Percentiles rank a stretch among this genome's conserved stretches.
Conservation (phyloP, 805 yeast species). For the Kodamaea lidongshanica region DNA sequence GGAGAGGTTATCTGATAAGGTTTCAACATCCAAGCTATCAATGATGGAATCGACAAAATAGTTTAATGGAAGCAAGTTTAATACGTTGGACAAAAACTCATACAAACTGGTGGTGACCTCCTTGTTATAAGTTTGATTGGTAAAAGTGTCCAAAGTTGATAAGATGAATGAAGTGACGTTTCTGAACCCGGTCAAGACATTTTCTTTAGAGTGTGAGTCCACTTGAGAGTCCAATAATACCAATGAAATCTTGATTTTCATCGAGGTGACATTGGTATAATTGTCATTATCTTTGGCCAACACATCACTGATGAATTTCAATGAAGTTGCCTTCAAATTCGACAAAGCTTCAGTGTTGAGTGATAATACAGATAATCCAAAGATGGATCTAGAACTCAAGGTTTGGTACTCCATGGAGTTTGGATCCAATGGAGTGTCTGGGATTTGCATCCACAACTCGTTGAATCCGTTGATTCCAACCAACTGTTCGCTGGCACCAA, state of each 20-base stretch:
- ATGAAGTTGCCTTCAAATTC: constrained; percentile 43
- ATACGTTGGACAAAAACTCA: constrained; percentile 52
- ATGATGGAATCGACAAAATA: constrained; percentile 60
- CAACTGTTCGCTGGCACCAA: constrained; percentile 63
- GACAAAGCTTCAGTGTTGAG: constrained; percentile 44
- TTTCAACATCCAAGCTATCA: constrained; percentile 29
- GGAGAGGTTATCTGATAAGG: constrained; percentile 33
- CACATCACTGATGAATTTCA: constrained; percentile 52
- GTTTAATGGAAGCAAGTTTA: constrained; percentile 69
- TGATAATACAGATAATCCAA: constrained; percentile 55
- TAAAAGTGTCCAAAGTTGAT: constrained; percentile 31
- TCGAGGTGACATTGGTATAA: constrained; percentile 21
- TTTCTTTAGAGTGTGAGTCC: constrained; percentile 21
- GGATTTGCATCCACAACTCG: constrained; percentile 46
- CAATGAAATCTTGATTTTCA: constrained; percentile 48
- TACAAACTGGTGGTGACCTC: constrained; percentile 40
- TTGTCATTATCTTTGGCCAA: constrained; percentile 24
- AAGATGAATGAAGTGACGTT: constrained; percentile 30
- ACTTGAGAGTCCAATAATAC: constrained; percentile 40
- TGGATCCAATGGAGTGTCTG: constrained; percentile 36
- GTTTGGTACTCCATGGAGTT: constrained; percentile 29
- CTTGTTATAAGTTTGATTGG: constrained; percentile 12
- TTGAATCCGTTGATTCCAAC: constrained; percentile 47
- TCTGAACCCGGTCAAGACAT: constrained; percentile 30
- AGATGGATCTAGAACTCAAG: constrained; percentile 50